phyloP scores from a whole-genome alignment of 805 yeast species.

The Candida saitoana region DNA sequence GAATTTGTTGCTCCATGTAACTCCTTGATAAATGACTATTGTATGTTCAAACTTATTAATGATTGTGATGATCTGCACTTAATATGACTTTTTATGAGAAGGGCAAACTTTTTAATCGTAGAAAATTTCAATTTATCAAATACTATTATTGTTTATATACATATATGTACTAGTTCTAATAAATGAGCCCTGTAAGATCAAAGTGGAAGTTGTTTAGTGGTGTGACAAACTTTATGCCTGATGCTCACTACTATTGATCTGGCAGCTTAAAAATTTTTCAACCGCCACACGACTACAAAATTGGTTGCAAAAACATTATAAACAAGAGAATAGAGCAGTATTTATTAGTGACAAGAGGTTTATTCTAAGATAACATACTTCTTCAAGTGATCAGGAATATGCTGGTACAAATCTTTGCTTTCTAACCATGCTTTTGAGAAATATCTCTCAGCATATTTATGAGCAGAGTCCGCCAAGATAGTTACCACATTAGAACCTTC shows the following conservation, averaged over 20 bases:
- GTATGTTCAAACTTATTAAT: background rate
- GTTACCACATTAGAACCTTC: slow-evolving; percentile 82
- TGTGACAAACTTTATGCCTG: background rate
- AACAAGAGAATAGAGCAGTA: background rate
- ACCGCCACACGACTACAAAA: background rate
- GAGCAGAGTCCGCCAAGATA: slow-evolving; percentile 85
- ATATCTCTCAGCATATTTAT: slow-evolving; percentile 77
- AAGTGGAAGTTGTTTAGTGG: background rate
- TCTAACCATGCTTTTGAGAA: slow-evolving; percentile 77
- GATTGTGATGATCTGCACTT: slow-evolving; percentile 2
- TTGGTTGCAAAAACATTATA: background rate
- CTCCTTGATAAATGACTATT: background rate
- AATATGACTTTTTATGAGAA: too few species aligned
- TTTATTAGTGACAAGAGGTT: slow-evolving; percentile 1
- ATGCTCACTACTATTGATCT: background rate
- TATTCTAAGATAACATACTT: slow-evolving; percentile 54
- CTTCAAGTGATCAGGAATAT: slow-evolving; percentile 65
- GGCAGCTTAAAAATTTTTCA: slow-evolving; percentile 1
- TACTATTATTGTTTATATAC: background rate
- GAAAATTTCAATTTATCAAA: too few species aligned
- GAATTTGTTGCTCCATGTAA: slow-evolving; percentile 57
- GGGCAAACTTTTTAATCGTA: too few species aligned
- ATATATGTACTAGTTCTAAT: background rate
- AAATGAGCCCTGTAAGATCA: background rate
- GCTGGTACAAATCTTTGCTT: slow-evolving; percentile 58